phyloP scores from a whole-genome alignment of 768 basidiomycete species.

The Kwoniella sp. region DNA sequence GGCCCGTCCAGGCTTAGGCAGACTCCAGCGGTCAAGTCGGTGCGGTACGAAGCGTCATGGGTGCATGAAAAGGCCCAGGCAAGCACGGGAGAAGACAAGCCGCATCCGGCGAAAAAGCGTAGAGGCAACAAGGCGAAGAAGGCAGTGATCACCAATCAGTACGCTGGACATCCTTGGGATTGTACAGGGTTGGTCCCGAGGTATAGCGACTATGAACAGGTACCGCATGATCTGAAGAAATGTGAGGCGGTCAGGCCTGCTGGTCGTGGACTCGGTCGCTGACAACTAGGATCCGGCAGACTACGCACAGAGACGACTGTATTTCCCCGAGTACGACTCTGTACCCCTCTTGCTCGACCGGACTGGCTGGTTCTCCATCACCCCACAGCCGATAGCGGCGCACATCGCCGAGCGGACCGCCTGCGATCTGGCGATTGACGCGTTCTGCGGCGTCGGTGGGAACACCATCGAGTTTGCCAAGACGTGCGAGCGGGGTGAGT shows the following conservation, averaged over 20 bases:
- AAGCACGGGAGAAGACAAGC: neutral
- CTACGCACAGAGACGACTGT: conserved; percentile 75
- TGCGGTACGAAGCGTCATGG: neutral
- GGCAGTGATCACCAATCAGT: conserved; percentile 1
- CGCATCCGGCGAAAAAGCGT: neutral
- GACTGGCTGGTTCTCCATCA: conserved; percentile 98
- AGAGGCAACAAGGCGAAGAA: conserved; percentile 13
- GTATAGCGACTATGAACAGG: conserved; percentile 62
- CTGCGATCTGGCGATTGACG: conserved; percentile 56
- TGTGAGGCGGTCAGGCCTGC: conserved; percentile 56
- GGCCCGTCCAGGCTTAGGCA: neutral
- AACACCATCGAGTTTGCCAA: conserved; percentile 96
- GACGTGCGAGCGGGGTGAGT: conserved; percentile 86
- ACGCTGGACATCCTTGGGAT: conserved; percentile 53
- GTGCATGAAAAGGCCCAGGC: neutral
- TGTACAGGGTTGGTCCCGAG: conserved; percentile 69
- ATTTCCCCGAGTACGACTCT: conserved; percentile 70
- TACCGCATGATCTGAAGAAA: conserved; percentile 74
- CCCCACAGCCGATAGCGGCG: conserved; percentile 83
- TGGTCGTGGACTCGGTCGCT: neutral
- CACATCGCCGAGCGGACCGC: conserved; percentile 87
- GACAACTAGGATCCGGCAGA: conserved; percentile 55
- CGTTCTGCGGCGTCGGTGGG: conserved; percentile 96
- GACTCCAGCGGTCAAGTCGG: neutral
- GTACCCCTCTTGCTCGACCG: conserved; percentile 82